phyloP scores from a whole-genome alignment of 805 yeast genomes.

The Candida dendrica region DNA sequence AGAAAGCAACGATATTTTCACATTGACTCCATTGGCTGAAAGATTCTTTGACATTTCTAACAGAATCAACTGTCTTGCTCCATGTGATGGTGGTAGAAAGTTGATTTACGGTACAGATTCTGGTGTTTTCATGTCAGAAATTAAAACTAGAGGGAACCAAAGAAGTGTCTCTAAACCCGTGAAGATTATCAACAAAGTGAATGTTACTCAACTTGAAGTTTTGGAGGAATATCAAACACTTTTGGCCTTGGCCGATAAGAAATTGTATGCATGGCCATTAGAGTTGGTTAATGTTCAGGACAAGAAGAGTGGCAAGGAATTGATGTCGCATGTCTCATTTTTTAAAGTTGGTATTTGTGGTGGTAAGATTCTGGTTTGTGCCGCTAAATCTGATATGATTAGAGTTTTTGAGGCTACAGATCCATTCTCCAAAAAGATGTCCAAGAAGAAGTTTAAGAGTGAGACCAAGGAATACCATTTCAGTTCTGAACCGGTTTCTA shows the following conservation, averaged over 20 bases:
- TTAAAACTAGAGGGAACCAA: slow-evolving; percentile 38
- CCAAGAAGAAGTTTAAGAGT: slow-evolving; percentile 63
- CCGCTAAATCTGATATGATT: slow-evolving; percentile 77
- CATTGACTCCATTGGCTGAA: slow-evolving; percentile 67
- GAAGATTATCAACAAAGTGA: slow-evolving; percentile 63
- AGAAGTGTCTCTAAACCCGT: slow-evolving; percentile 64
- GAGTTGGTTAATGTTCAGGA: slow-evolving; percentile 51
- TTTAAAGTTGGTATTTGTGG: slow-evolving; percentile 91
- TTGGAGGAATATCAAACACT: slow-evolving; percentile 85
- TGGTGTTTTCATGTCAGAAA: slow-evolving; percentile 81
- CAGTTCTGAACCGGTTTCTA: slow-evolving; percentile 84
- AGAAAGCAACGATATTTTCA: slow-evolving; percentile 70
- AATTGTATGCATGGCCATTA: slow-evolving; percentile 68
- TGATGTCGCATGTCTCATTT: slow-evolving; percentile 81
- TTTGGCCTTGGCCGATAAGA: slow-evolving; percentile 75
- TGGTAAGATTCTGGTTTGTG: slow-evolving; percentile 82
- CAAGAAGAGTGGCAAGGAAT: slow-evolving; percentile 61
- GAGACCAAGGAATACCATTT: slow-evolving; percentile 73
- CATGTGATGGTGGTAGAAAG: slow-evolving; percentile 91
- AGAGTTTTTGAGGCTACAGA: slow-evolving; percentile 86
- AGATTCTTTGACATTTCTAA: slow-evolving; percentile 67
- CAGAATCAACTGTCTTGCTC: slow-evolving; percentile 84
- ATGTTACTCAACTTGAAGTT: slow-evolving; percentile 85
- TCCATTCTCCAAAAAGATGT: slow-evolving; percentile 51
- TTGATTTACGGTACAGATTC: slow-evolving; percentile 85